Percentiles rank a stretch among this genome's conserved stretches.
phyloP scores from a whole-genome alignment of 176 grass and related monocot species.

The Oryza rufipogon region DNA sequence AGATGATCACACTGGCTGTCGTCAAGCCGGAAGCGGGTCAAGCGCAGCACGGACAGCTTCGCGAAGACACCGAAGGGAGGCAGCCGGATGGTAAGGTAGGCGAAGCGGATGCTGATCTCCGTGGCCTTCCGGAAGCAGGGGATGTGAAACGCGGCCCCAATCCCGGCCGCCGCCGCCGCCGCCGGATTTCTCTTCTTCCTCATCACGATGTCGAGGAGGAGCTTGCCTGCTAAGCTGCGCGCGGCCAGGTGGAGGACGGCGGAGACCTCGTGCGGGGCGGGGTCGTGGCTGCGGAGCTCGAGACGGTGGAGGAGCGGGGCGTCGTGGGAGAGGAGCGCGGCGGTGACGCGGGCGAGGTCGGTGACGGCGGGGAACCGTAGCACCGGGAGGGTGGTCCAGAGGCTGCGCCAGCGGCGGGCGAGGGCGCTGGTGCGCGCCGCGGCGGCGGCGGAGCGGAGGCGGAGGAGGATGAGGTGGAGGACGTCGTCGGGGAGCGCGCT shows the following conservation, averaged over 20 bases:
- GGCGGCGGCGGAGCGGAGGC: neutral
- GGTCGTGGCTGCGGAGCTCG: neutral
- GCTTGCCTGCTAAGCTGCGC: neutral
- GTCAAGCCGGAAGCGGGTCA: neutral
- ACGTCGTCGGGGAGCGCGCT: no score
- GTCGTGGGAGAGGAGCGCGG: neutral
- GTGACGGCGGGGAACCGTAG: neutral
- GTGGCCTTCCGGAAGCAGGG: conserved; percentile 26
- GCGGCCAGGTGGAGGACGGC: neutral
- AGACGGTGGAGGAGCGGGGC: neutral
- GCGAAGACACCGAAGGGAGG: conserved; percentile 1
- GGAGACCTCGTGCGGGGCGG: neutral
- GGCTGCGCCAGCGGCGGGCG: neutral
- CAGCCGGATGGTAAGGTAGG: neutral
- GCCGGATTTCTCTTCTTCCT: no score
- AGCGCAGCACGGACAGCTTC: neutral
- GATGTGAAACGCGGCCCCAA: neutral
- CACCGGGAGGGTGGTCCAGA: neutral
- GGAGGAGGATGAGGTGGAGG: neutral
- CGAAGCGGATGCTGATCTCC: neutral
- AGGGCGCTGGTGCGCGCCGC: conserved; percentile 2
- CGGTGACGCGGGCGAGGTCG: neutral
- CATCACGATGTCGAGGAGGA: neutral
- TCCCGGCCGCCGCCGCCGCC: neutral
- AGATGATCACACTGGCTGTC: neutral